Evolutionary conservation across 2,329 filamentous ascomycete genomes (phyloP).

Genomic region (Fusarium sp.): DNA sequence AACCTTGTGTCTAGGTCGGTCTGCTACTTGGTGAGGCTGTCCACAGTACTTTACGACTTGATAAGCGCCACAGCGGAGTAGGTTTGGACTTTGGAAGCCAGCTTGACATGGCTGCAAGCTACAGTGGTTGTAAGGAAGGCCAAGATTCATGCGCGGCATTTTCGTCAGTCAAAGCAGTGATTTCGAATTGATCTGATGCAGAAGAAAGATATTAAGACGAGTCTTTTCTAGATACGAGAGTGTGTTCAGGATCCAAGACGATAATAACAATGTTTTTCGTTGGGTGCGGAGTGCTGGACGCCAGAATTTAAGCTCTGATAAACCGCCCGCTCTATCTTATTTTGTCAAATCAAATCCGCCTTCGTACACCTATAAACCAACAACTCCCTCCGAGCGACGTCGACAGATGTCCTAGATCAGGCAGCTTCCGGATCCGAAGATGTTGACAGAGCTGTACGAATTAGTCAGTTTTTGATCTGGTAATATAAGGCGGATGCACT

Average conservation of each 20-base stretch:
- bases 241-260: too few relatives aligned
- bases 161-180: background rate
- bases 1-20: constrained; percentile 13
- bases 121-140: constrained; percentile 14
- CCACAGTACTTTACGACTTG: constrained; percentile 19
- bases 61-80: constrained; percentile 20
- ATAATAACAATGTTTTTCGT: background rate
- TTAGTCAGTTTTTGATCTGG: background rate
- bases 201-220: too few relatives aligned
- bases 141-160: constrained; percentile 25
- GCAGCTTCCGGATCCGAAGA: background rate
- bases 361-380: background rate
- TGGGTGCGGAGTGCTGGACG: background rate
- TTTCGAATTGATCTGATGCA: too few relatives aligned
- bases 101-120: background rate
- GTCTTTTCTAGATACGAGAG: too few relatives aligned
- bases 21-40: constrained; percentile 10
- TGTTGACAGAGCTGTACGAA: background rate
- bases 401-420: background rate
- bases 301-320: background rate
- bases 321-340: background rate
- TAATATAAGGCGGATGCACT: background rate
- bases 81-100: background rate
- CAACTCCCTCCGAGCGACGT: background rate
- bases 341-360: background rate